Evolutionary conservation across 305 asterid species (phyloP).

Genomic region (Vinca major): DNA sequence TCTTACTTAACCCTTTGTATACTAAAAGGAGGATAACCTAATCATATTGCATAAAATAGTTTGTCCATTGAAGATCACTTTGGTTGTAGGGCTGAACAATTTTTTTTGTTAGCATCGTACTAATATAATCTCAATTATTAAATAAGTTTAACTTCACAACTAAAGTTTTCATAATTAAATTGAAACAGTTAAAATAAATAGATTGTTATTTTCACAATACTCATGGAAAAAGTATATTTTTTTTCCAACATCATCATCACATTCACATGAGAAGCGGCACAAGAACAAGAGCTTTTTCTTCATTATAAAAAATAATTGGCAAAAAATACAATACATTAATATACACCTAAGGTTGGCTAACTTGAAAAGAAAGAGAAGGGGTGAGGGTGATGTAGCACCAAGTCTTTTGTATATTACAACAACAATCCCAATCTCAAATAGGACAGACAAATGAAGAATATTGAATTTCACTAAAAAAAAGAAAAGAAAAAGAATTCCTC

Average conservation of each 20-base stretch:
- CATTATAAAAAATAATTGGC: not conserved
- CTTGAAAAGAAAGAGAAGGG: conserved; percentile 4
- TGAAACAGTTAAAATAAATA: too few species aligned
- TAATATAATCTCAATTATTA: too few species aligned
- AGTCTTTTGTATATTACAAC: conserved; percentile 14
- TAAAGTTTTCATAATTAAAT: too few species aligned
- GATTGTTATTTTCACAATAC: too few species aligned
- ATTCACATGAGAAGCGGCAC: conserved; percentile 7
- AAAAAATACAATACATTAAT: conserved; percentile 10
- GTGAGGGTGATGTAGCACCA: conserved; percentile 11
- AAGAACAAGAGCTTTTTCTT: not conserved
- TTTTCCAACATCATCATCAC: conserved; percentile 6
- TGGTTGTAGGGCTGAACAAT: too few species aligned
- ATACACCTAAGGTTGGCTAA: conserved; percentile 11
- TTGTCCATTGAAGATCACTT: not conserved
- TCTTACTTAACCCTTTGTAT: conserved; percentile 15
- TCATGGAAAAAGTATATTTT: too few species aligned
- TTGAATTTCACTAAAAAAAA: conserved; percentile 24
- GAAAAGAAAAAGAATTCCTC: conserved; percentile 26
- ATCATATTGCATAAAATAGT: conserved; percentile 3
- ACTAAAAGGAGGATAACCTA: conserved; percentile 4
- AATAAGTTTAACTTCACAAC: too few species aligned
- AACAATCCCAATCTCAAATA: conserved; percentile 6
- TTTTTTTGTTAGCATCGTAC: too few species aligned
- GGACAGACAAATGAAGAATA: conserved; percentile 16